These are phyloP conservation scores for Tulasnella sp. DNA, from an alignment of 768 basidiomycete species.

Conservation along the genomic window DNA sequence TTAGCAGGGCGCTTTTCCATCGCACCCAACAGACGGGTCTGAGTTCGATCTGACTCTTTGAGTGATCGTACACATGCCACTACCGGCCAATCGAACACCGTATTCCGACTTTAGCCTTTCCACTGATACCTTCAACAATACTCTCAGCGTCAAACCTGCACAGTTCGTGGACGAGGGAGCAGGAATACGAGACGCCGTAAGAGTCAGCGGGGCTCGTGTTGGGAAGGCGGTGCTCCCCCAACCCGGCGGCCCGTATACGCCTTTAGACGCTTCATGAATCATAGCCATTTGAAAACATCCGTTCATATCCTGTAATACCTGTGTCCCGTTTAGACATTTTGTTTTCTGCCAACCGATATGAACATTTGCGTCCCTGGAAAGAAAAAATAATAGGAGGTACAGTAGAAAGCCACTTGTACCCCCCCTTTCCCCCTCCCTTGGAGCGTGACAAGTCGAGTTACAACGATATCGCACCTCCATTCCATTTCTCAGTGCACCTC, in stretches of 20 bases:
- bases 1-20: background rate
- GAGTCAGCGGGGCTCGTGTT: background rate
- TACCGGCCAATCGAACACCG: background rate
- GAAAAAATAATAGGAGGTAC: background rate
- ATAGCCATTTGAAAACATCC: background rate
- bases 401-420: background rate
- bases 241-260: background rate
- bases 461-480: background rate
- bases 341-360: background rate
- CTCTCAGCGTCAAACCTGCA: background rate
- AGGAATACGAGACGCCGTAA: background rate
- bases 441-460: background rate
- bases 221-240: background rate
- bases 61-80: background rate
- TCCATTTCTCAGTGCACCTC: background rate
- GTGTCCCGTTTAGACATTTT: background rate
- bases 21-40: background rate
- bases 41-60: constrained; percentile 4
- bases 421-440: background rate
- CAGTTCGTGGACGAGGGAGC: background rate
- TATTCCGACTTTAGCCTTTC: background rate
- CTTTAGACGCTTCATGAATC: background rate
- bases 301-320: background rate
- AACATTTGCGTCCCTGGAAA: background rate
- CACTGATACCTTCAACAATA: background rate